A percentile compares a stretch with the other conserved stretches of the same genome.
These are phyloP conservation scores for Drosera spatulata DNA, from an alignment of 179 eudicot genomes.

Conservation along the genomic window DNA sequence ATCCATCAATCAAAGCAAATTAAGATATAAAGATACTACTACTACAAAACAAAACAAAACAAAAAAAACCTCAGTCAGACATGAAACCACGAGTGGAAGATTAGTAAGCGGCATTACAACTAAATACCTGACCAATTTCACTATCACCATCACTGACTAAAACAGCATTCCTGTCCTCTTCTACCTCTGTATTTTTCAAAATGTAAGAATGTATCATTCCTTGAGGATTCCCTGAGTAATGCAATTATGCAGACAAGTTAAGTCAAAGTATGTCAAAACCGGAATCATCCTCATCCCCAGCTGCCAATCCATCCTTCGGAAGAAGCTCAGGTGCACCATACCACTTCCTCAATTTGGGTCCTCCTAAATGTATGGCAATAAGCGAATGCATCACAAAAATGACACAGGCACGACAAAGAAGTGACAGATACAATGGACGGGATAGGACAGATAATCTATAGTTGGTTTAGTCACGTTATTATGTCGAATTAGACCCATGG, in stretches of 20 bases:
- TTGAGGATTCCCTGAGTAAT: neutral
- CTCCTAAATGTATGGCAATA: constrained; percentile 33
- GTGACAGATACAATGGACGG: too few relatives aligned
- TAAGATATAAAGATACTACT: too few relatives aligned
- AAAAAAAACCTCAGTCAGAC: too few relatives aligned
- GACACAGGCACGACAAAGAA: neutral
- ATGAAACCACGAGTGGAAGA: too few relatives aligned
- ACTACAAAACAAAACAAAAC: too few relatives aligned
- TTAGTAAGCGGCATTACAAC: too few relatives aligned
- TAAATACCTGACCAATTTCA: constrained; percentile 67
- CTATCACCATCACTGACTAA: constrained; percentile 87
- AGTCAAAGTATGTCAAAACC: constrained; percentile 8
- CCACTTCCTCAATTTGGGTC: constrained; percentile 96
- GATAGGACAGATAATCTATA: too few relatives aligned
- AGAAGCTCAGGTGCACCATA: constrained; percentile 93
- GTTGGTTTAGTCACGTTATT: too few relatives aligned
- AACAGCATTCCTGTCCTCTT: constrained; percentile 67
- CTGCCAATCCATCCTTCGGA: constrained; percentile 49
- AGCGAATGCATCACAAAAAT: neutral
- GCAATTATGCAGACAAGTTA: neutral
- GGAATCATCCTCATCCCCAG: constrained; percentile 32
- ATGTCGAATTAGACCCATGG: too few relatives aligned
- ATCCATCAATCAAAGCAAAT: too few relatives aligned
- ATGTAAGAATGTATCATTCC: neutral
- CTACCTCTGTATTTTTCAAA: constrained; percentile 33